Conservation (phyloP, 108 stramenopile genomes). For the Skeletonema menzelii region DNA sequence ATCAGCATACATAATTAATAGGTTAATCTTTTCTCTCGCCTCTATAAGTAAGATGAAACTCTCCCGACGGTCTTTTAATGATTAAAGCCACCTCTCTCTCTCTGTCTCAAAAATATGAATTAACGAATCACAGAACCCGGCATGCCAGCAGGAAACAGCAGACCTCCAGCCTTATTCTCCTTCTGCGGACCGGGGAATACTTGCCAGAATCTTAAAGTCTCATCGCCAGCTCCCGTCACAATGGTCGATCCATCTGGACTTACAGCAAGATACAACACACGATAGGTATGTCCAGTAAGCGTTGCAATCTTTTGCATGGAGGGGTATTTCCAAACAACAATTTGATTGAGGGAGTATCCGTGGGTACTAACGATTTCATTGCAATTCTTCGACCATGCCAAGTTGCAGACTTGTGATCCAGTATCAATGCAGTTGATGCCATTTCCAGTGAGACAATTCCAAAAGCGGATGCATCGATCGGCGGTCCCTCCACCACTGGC, state of each 20-base stretch:
- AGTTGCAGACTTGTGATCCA: slow-evolving; percentile 97
- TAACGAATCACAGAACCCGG: slow-evolving; percentile 82
- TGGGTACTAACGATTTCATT: slow-evolving; percentile 99
- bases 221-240: slow-evolving; percentile 99
- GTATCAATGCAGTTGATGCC: slow-evolving; percentile 92
- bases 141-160: slow-evolving; percentile 77
- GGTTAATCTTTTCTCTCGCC: too few species aligned
- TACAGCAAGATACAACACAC: slow-evolving; percentile 96
- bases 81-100: not conserved
- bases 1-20: too few species aligned
- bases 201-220: slow-evolving; percentile 99
- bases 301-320: slow-evolving; percentile 96
- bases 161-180: slow-evolving; percentile 73
- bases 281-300: slow-evolving; percentile 94
- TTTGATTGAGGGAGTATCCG: slow-evolving; percentile 95
- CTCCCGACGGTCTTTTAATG: too few species aligned
- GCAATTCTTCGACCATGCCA: slow-evolving; percentile 95
- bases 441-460: slow-evolving; percentile 93
- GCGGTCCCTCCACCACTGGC: slow-evolving; percentile 99
- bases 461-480: slow-evolving; percentile 97
- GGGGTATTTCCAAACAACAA: slow-evolving; percentile 83
- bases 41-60: too few species aligned
- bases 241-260: slow-evolving; percentile 96
- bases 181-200: slow-evolving; percentile 95
- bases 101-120: not conserved